phyloP scores from a whole-genome alignment of 2,329 filamentous ascomycete genomes.

The Colletotrichum higginsianum region DNA sequence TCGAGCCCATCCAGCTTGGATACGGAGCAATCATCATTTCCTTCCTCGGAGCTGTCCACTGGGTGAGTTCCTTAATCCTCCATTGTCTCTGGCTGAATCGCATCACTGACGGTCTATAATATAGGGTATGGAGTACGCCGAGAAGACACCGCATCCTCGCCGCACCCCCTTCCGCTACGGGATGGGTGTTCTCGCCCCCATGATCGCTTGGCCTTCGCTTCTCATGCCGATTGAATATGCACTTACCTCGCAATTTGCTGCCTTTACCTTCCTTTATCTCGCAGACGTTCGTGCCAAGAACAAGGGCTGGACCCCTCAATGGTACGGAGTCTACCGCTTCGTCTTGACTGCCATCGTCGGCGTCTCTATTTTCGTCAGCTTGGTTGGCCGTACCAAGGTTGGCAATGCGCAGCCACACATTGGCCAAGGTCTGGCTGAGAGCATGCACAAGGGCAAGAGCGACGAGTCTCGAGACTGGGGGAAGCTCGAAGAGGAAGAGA shows the following conservation, averaged over 20 bases:
- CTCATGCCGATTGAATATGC: conserved; percentile 88
- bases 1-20: conserved; percentile 91
- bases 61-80: conserved; percentile 62
- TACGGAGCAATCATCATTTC: conserved; percentile 95
- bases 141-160: conserved; percentile 70
- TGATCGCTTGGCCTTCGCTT: conserved; percentile 91
- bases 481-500: conserved; percentile 61
- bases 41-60: conserved; percentile 94
- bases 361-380: conserved; percentile 81
- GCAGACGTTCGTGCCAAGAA: conserved; percentile 81
- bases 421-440: conserved; percentile 55
- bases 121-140: conserved; percentile 84
- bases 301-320: conserved; percentile 83
- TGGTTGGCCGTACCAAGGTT: conserved; percentile 88
- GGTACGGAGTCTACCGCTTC: conserved; percentile 93
- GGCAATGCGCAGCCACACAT: conserved; percentile 56
- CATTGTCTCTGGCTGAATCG: not conserved
- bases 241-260: conserved; percentile 86
- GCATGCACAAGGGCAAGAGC: conserved; percentile 55
- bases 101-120: conserved; percentile 7
- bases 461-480: conserved; percentile 61
- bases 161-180: conserved; percentile 86
- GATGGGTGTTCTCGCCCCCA: conserved; percentile 84
- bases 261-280: conserved; percentile 90
- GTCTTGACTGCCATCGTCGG: conserved; percentile 93